Percentiles rank a stretch among this genome's conserved stretches.
Evolutionary conservation across 768 basidiomycete genomes (phyloP).

Genomic region (Suillus placidus): DNA sequence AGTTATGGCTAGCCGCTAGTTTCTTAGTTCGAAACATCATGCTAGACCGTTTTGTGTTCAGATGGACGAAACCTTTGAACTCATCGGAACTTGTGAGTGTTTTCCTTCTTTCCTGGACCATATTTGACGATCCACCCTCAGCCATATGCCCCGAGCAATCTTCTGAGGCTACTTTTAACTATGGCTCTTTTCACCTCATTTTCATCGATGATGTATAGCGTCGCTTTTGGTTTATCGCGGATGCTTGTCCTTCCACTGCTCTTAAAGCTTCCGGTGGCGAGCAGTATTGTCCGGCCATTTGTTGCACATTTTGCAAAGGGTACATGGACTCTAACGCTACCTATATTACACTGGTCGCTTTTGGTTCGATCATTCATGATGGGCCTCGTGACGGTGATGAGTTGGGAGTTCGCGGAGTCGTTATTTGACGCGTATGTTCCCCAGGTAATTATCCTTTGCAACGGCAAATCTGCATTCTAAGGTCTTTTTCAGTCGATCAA

Average conservation of each 20-base stretch:
- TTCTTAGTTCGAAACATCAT: slow-evolving; percentile 63
- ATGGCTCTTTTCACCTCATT: slow-evolving; percentile 44
- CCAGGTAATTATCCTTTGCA: slow-evolving; percentile 43
- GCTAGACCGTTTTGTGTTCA: slow-evolving; percentile 59
- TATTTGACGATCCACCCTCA: slow-evolving; percentile 3
- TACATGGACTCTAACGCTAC: slow-evolving; percentile 55
- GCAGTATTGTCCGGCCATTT: slow-evolving; percentile 57
- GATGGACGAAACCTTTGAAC: slow-evolving; percentile 37
- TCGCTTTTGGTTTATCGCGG: slow-evolving; percentile 50
- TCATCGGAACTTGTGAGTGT: slow-evolving; percentile 23
- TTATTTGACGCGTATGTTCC: slow-evolving; percentile 63
- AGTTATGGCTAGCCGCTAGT: slow-evolving; percentile 46
- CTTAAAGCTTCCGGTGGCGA: slow-evolving; percentile 56
- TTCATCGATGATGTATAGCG: slow-evolving; percentile 41
- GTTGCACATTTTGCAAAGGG: slow-evolving; percentile 64
- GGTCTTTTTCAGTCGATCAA: slow-evolving; percentile 44
- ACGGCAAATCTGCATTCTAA: slow-evolving; percentile 8
- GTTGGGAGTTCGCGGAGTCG: slow-evolving; percentile 66
- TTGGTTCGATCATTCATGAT: slow-evolving; percentile 53
- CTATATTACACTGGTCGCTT: slow-evolving; percentile 47
- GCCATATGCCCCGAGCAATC: slow-evolving; percentile 26
- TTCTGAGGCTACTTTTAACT: slow-evolving; percentile 35
- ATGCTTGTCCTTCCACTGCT: slow-evolving; percentile 52
- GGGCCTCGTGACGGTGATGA: slow-evolving; percentile 50
- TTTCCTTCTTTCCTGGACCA: not conserved